Conservation (phyloP, 441 rosid genomes). For the Mallotus japonicus region DNA sequence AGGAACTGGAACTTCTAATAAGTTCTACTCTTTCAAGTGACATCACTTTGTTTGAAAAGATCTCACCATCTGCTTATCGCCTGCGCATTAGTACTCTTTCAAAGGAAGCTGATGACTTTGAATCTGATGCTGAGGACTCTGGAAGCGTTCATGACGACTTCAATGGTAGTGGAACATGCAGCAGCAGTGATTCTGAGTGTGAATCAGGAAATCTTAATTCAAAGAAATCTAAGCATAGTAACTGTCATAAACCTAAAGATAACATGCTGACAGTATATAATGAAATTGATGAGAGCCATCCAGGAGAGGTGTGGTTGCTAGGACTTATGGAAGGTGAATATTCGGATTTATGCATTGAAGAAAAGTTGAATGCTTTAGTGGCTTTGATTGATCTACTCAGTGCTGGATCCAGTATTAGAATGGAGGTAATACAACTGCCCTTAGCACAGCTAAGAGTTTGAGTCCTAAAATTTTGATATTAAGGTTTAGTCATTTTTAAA, state of each 20-base stretch:
- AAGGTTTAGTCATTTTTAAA: background rate
- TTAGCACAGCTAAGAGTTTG: background rate
- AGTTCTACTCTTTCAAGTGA: constrained; percentile 89
- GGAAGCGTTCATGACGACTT: constrained; percentile 84
- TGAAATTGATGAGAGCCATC: constrained; percentile 96
- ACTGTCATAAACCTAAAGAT: constrained; percentile 39
- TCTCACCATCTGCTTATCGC: constrained; percentile 75
- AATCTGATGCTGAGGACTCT: constrained; percentile 70
- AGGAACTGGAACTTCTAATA: constrained; percentile 64
- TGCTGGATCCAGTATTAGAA: constrained; percentile 73
- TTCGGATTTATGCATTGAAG: constrained; percentile 79
- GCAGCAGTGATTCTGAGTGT: constrained; percentile 55
- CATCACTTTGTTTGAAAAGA: constrained; percentile 90
- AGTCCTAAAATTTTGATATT: background rate
- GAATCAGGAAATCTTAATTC: constrained; percentile 42
- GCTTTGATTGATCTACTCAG: constrained; percentile 82
- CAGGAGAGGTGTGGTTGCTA: constrained; percentile 88
- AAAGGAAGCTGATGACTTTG: constrained; percentile 50
- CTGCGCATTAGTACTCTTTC: constrained; percentile 53
- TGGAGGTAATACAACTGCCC: constrained; percentile 58
- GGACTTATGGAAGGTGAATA: constrained; percentile 97
- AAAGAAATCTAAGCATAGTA: constrained; percentile 39
- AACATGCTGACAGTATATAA: constrained; percentile 38
- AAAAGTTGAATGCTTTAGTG: constrained; percentile 77
- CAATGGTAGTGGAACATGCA: constrained; percentile 40